phyloP scores from a whole-genome alignment of 208 protist species.

The Leishmania tropica region DNA sequence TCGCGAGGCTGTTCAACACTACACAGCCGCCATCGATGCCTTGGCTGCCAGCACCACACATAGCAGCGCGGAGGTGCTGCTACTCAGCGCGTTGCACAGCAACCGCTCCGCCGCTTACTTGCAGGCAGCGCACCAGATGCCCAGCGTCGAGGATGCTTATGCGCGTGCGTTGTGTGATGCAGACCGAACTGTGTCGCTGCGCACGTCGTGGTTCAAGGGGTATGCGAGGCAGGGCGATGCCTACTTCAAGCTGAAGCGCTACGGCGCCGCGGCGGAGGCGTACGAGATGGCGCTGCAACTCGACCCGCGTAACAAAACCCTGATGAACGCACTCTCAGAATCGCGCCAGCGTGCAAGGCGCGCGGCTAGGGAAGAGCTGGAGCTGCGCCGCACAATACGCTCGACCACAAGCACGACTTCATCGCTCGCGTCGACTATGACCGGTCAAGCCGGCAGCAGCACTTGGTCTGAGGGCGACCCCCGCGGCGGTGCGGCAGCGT shows the following conservation, averaged over 20 bases:
- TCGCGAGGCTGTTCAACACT: constrained; percentile 73
- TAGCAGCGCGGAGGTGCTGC: constrained; percentile 3
- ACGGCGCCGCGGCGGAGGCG: constrained; percentile 82
- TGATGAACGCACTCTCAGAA: constrained; percentile 63
- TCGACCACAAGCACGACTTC: constrained; percentile 7
- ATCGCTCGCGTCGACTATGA: constrained; percentile 11
- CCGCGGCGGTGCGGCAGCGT: neutral
- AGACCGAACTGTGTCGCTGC: constrained; percentile 80
- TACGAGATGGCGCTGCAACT: constrained; percentile 91
- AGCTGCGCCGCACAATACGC: constrained; percentile 25
- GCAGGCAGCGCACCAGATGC: constrained; percentile 63
- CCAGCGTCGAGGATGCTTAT: constrained; percentile 46
- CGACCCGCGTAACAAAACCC: constrained; percentile 72
- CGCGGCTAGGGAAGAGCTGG: constrained; percentile 24
- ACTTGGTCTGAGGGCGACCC: neutral
- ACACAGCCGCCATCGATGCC: constrained; percentile 83
- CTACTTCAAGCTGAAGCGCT: constrained; percentile 85
- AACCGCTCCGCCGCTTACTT: constrained; percentile 95
- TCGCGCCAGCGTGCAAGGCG: constrained; percentile 42
- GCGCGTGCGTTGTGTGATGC: constrained; percentile 89
- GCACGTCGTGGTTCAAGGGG: constrained; percentile 93
- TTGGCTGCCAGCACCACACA: constrained; percentile 8
- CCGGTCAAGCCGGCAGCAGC: neutral
- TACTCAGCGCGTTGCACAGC: constrained; percentile 89
- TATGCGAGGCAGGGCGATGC: constrained; percentile 92